Base-by-base conservation (phyloP, 371 early-diverging fungal genomes). In the Chytridium lagenaria region DNA sequence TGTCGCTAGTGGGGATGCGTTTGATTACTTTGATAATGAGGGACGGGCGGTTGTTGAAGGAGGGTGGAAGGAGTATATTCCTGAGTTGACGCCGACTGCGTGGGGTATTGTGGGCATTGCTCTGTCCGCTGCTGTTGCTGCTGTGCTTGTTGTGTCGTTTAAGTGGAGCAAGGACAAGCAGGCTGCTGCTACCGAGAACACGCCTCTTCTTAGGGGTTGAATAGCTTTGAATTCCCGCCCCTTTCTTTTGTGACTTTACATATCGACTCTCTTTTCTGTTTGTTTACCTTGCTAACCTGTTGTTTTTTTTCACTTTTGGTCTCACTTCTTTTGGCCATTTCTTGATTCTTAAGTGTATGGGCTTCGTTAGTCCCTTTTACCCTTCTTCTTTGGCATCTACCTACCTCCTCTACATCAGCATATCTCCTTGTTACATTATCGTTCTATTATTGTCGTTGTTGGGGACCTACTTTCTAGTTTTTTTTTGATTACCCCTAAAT, bases 11-110 rank as follows among this genome's bases (percentile, higher is more conserved):
- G 63, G 19, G 19, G 15, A 34, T 7, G 63, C 16, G 3, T 15
- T 38, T 23, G 63, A 61, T 15, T 31, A 38, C 55, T 52, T 52
- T 52, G 55, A 52, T 26, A 52, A 22, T 52, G 55, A 52, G 5
- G 55, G 55, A 5, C 7, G 23, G 55, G n/a, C 55, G 5, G 55
- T 52, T 52, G 12, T 52, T 26, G n/a, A 15, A 5, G 55, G 26
- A 5, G 26, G 55, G 5, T 5, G 5, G 12, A 23, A 23, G n/a
- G 26, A 15, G 7, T 52, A 31, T 7, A 2, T 5, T 15, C 33
- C 38, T 61, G 10, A 7, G 7, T 33, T 31, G 63, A 23, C 33
- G 63, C 5, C 19, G 3, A 34, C 34, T 38, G 12, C 33, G 2
- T 31, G 63, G 36, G 33, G 63, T 3, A 19, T 61, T 61, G 63